Percentiles rank a stretch among this genome's conserved stretches.
phyloP scores from a whole-genome alignment of 371 early-diverging fungal genomes.

The Gilbertella persicaria region DNA sequence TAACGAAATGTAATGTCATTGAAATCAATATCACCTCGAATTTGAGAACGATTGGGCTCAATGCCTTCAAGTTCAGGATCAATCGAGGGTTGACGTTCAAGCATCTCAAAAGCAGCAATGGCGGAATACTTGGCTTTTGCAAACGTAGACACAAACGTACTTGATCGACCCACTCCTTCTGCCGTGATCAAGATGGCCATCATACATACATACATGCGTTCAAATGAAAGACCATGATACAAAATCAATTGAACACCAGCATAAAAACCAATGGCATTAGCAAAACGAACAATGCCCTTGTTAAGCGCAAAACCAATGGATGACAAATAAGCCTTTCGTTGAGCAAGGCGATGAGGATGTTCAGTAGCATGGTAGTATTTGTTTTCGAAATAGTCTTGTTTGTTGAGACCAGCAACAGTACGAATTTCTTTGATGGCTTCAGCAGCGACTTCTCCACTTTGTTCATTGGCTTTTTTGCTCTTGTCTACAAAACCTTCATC shows the following conservation, averaged over 20 bases:
- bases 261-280: conserved; percentile 58
- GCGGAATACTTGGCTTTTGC: conserved; percentile 81
- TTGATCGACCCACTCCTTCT: conserved; percentile 57
- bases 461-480: conserved; percentile 62
- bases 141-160: conserved; percentile 54
- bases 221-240: conserved; percentile 26
- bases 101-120: conserved; percentile 62
- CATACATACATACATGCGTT: conserved; percentile 57
- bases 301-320: conserved; percentile 64
- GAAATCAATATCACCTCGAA: conserved; percentile 55
- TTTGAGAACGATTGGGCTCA: conserved; percentile 26
- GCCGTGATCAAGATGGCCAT: conserved; percentile 71
- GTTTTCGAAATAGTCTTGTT: conserved; percentile 65
- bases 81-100: conserved; percentile 71
- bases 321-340: conserved; percentile 52
- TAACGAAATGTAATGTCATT: conserved; percentile 73
- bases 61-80: conserved; percentile 63
- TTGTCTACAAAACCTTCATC: conserved; percentile 52
- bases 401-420: conserved; percentile 82
- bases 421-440: conserved; percentile 86
- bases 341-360: conserved; percentile 62
- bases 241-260: conserved; percentile 50
- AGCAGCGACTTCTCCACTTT: conserved; percentile 68
- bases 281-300: conserved; percentile 58
- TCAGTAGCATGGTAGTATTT: conserved; percentile 55